Base-by-base conservation (phyloP, 1,284 basidiomycete species). In the Papiliotrema laurentii region DNA sequence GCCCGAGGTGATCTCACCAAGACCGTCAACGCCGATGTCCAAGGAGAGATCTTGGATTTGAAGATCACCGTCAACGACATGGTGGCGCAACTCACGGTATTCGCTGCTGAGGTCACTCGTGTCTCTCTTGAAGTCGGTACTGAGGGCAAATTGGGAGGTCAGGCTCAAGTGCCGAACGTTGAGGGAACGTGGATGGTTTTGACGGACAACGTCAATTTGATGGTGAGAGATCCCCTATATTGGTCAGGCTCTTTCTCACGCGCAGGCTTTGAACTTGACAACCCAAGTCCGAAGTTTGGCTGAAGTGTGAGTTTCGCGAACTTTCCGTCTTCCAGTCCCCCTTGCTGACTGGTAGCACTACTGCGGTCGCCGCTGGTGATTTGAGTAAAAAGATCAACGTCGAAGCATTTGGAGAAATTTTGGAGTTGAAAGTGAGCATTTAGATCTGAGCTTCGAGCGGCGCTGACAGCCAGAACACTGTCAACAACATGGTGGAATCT, bases 241-340 rank as follows among this genome's bases (percentile, higher is more conserved):
- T 9, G 34, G 16, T 14, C n/a, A 28, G 19, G 31, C 4, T 16
- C 14, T 10, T 14, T 34, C 52, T 55, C 35, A 53, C 42, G 3
- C 25, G 2, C 21, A 65, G 63, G 69, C 70, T 16, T 55, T 66
- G 50, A 96, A 94, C 70, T 77, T 97, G 63, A 97, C 94, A 2
- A 87, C 91, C 57, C 94, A 98, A 81, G 94, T 97, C 54, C 86
- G 93, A 54, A 91, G 89, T 47, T 93, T 98, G 50, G 94, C 94
- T 1, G 85, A 89, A 66, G 94, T 98, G 47, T 78, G 72, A 47
- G 52, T 53, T 2, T 14, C 25, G 16, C n/a, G n/a, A n/a, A n/a
- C n/a, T n/a, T 13, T 26, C 3, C 36, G 11, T 24, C 5, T n/a
- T n/a, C 33, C 24, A 25, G 27, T 37, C 18, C n/a, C 35, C 48